phyloP scores from a whole-genome alignment of 164 flowering plant genomes.

The Liquidambar formosana region DNA sequence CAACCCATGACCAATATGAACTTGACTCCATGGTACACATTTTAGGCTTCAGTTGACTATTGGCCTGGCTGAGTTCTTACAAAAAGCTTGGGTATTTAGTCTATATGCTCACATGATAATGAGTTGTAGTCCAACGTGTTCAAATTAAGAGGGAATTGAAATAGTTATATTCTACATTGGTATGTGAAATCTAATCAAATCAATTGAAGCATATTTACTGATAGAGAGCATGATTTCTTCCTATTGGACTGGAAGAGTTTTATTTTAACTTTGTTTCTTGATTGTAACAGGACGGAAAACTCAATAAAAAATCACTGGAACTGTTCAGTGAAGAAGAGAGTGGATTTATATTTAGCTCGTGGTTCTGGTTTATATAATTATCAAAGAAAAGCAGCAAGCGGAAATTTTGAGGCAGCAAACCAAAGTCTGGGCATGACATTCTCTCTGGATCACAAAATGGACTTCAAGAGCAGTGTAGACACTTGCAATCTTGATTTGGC shows the following conservation, averaged over 20 bases:
- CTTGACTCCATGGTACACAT: no score
- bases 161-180: not conserved
- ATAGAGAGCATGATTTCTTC: not conserved
- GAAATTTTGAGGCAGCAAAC: slow-evolving; percentile 3
- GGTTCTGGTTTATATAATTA: slow-evolving; percentile 7
- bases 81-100: no score
- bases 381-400: not conserved
- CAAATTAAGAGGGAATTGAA: no score
- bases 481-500: slow-evolving; percentile 9
- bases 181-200: not conserved
- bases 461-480: not conserved
- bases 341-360: slow-evolving; percentile 12
- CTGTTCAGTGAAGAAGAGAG: slow-evolving; percentile 54
- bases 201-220: not conserved
- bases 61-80: no score
- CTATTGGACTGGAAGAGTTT: not conserved
- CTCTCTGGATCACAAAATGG: no score
- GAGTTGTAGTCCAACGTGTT: no score
- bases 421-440: no score
- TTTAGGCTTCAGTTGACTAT: no score
- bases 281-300: slow-evolving; percentile 50
- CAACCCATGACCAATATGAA: no score
- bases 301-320: slow-evolving; percentile 70
- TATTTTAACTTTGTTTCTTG: not conserved
- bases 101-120: no score